A percentile compares a stretch with the other conserved stretches of the same genome.
Evolutionary conservation across 2,329 filamentous ascomycete species (phyloP).

Genomic region (Mariannaea elegans): DNA sequence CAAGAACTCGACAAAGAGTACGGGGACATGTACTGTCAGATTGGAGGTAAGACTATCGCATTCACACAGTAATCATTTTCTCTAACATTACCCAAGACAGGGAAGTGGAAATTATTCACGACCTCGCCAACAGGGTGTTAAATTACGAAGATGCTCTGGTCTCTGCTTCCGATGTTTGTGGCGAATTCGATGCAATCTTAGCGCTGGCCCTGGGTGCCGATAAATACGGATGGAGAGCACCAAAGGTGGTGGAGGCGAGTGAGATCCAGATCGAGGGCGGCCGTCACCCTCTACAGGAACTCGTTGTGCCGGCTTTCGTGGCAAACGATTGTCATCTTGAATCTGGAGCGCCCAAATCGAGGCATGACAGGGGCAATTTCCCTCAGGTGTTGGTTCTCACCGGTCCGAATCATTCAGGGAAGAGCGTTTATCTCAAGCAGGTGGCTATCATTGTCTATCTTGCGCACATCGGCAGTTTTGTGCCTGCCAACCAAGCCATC

Average conservation of each 20-base stretch:
- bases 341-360: slow-evolving; percentile 60
- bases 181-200: slow-evolving; percentile 86
- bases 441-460: slow-evolving; percentile 90
- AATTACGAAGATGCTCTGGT: slow-evolving; percentile 73
- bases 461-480: slow-evolving; percentile 91
- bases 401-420: slow-evolving; percentile 95
- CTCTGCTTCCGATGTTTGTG: slow-evolving; percentile 79
- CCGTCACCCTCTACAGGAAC: slow-evolving; percentile 86
- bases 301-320: slow-evolving; percentile 82
- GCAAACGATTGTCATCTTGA: slow-evolving; percentile 79
- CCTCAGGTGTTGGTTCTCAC: slow-evolving; percentile 80
- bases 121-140: slow-evolving; percentile 76
- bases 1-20: slow-evolving; percentile 80
- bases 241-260: slow-evolving; percentile 75
- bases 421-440: slow-evolving; percentile 96
- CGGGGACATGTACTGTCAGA: slow-evolving; percentile 85
- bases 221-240: slow-evolving; percentile 75
- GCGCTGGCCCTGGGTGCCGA: slow-evolving; percentile 82
- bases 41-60: slow-evolving; percentile 69
- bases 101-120: slow-evolving; percentile 88
- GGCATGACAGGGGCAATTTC: slow-evolving; percentile 3
- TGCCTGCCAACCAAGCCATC: slow-evolving; percentile 78
- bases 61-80: not conserved
- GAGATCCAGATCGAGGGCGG: slow-evolving; percentile 79
- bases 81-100: slow-evolving; percentile 64